Base-by-base conservation (phyloP, 2,329 filamentous ascomycete species). In the Coniella vitis region DNA sequence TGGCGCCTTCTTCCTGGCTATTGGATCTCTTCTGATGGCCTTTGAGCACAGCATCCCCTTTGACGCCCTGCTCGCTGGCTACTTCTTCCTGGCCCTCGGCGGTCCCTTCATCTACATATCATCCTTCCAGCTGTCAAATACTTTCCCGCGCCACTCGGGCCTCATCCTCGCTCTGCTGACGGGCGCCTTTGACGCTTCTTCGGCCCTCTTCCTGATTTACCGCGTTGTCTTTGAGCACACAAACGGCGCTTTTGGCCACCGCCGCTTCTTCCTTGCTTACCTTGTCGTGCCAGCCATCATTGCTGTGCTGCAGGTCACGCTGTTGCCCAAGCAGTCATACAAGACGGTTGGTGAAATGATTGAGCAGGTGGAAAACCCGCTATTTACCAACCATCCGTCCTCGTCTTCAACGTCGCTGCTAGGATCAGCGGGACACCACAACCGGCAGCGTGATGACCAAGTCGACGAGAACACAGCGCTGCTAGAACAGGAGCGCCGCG, bases 281-380 rank as follows among this genome's bases (percentile, higher is more conserved):
- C 75, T 93, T 14, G 56, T 78, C 16, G 84, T 93, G 1, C 88
- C 88, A 0, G 62, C 73, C 3, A 70, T 81, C 47, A 87, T 93
- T 46, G 59, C 83, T 13, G 47, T 83, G 22, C 72, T 79, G 16
- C 86, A 93, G 65, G 59, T 91, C 21, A 75, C 81, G 36, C 59
- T 91, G 56, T 84, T 94, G 74, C 88, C 88, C 0, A 71, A 69
- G 14, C 80, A 83, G 55, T 89, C 84, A 1, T 93, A 93, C 71
- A 90, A 93, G 66, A 91, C 86, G 0, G 80, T 90, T 1, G 87
- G 88, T 39, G 89, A 96, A 65, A 76, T 95, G 35, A 82, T 93
- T 5, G 78, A 82, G 49, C 78, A 88, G 60, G 83, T 81, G 14
- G 84, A 89, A 56, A 72, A 75, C 36, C 63, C 69, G 19, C 59